These are phyloP conservation scores for Fusarium virguliforme DNA, from an alignment of 2,329 filamentous ascomycete genomes.

Conservation along the genomic window DNA sequence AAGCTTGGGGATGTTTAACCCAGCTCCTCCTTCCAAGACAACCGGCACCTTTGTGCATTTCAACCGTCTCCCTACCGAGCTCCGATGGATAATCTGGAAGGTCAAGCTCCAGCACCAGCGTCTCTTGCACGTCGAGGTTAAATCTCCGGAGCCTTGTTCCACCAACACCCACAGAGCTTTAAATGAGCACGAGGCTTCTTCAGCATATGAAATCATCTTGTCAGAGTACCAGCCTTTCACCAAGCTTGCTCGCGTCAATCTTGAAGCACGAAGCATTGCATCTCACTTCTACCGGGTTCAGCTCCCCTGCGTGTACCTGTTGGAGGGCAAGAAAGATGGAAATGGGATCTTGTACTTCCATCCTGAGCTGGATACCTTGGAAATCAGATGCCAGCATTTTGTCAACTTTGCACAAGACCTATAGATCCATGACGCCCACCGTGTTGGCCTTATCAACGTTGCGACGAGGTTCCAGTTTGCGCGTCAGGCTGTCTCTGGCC, in stretches of 20 bases:
- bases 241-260: not conserved
- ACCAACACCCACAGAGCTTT: not conserved
- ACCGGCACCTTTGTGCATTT: not conserved
- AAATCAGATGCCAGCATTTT: accelerated
- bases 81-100: not conserved
- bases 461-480: not conserved
- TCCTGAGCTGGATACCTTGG: slow-evolving; percentile 14
- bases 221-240: not conserved
- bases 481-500: no score
- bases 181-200: not conserved
- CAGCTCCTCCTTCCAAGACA: not conserved
- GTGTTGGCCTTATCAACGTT: slow-evolving; percentile 14
- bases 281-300: not conserved
- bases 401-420: not conserved
- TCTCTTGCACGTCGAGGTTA: not conserved
- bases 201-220: not conserved
- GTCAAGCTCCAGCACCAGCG: not conserved
- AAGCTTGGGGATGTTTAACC: not conserved
- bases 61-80: not conserved
- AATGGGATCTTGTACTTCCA: slow-evolving; percentile 8
- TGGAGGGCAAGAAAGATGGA: not conserved
- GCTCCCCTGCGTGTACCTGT: not conserved
- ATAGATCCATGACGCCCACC: not conserved
- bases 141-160: not conserved
- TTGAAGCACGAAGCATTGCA: not conserved